Evolutionary conservation across 2,329 filamentous ascomycete species (phyloP), one percentile per base, ranked within the genome.

Genomic region (Penicillium hesseltinei): DNA sequence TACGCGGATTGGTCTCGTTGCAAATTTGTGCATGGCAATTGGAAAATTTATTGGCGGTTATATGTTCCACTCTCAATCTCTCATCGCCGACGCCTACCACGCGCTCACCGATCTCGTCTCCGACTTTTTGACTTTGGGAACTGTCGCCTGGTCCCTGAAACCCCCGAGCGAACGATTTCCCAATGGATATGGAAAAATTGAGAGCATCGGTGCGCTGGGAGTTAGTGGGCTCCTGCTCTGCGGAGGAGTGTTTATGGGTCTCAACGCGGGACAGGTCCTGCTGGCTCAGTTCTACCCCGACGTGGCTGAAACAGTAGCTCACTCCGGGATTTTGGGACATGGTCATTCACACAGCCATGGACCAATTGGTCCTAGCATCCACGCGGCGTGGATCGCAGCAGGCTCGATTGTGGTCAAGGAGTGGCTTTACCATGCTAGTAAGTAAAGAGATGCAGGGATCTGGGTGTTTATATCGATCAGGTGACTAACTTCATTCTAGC

Each of bases 361-460:
- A 4, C 82, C 82, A 54, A 77, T 84, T 36, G 84, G 87, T 2
- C 94, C 94, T 0, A 96, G 91, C 74, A 84, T 99, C 64, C 92
- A 97, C 73, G 94, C 94, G 23, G 93, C 91, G 8, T 99, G 94
- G 94, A 79, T 99, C 58, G 93, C 94, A 36, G 89, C 85, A 40
- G 93, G 91, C 21, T 96, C 91, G 2, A 94, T 99, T 56, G 75
- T 91, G 27, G 80, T 97, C 68, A 99, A 99, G 77, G 94, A 99
- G 76, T 99, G 92, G 91, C 80, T 99, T 27, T 99, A 97, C 73
- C 88, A 89, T 80, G 91, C 93, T 62, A 99, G 93, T 94, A 86
- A 81, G 90, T 85, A 40, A n/a, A 10, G 11, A 47, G 19, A 51
- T 27, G 11, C 15, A 31, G 21, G 47, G 21, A 23, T 38, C 13